These are phyloP conservation scores for Tulasnella sp. DNA, from an alignment of 768 basidiomycete species.

Conservation along the genomic window DNA sequence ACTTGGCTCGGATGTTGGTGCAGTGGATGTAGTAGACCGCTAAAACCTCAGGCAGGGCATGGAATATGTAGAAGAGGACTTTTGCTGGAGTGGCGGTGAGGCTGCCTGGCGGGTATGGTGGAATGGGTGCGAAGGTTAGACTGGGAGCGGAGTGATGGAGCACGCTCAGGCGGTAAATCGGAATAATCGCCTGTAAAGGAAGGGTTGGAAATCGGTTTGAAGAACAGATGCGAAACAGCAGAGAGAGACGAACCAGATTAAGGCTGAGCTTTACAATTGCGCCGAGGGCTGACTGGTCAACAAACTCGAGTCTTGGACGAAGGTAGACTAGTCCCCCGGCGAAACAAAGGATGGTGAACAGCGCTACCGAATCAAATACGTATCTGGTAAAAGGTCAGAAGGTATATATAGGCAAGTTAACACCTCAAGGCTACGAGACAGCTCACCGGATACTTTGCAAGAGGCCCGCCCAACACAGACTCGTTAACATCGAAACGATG, in stretches of 20 bases:
- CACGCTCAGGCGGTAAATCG: neutral
- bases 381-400: neutral
- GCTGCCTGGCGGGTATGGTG: neutral
- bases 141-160: neutral
- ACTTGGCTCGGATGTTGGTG: neutral
- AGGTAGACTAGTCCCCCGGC: neutral
- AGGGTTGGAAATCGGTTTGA: neutral
- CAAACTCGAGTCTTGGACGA: neutral
- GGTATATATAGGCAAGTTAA: neutral
- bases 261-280: neutral
- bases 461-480: neutral
- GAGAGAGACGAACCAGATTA: neutral
- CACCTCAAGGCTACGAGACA: neutral
- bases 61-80: constrained; percentile 7
- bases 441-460: neutral
- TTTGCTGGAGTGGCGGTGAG: neutral
- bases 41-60: neutral
- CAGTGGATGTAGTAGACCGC: neutral
- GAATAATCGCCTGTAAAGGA: neutral
- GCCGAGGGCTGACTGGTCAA: neutral
- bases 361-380: neutral
- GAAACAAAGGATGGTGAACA: neutral
- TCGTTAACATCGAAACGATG: neutral
- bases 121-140: neutral
- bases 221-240: too few species aligned